Conservation (phyloP, 2,329 filamentous ascomycete genomes). For the Exophiala sideris region DNA sequence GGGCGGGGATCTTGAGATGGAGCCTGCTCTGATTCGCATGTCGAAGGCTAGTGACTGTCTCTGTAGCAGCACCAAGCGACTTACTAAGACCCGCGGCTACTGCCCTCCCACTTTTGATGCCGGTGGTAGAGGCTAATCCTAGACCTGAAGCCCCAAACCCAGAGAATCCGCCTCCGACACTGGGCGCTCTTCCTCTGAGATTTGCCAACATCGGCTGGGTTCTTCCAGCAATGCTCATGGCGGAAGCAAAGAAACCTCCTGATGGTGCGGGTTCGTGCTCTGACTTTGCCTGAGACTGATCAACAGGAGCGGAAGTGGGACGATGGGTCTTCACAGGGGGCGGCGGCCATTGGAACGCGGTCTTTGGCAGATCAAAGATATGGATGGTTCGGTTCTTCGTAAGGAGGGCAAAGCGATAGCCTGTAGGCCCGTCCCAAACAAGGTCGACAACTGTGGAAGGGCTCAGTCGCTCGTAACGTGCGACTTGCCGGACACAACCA, state of each 20-base stretch:
- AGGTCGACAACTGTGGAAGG: constrained; percentile 88
- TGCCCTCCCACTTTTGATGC: constrained; percentile 45
- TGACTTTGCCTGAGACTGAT: constrained; percentile 34
- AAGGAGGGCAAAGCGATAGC: constrained; percentile 80
- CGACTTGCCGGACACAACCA: constrained; percentile 69
- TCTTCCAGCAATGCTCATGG: constrained; percentile 65
- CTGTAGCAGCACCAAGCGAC: constrained; percentile 48
- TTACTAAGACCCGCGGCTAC: constrained; percentile 50
- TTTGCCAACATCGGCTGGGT: constrained; percentile 64
- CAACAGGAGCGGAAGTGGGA: constrained; percentile 32
- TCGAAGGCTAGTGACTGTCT: constrained; percentile 46
- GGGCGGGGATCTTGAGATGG: constrained; percentile 40
- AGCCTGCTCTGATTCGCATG: constrained; percentile 49
- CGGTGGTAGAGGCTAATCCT: constrained; percentile 45
- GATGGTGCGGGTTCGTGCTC: constrained; percentile 43
- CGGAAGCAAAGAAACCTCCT: constrained; percentile 62
- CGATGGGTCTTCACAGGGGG: constrained; percentile 46
- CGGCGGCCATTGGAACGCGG: constrained; percentile 83
- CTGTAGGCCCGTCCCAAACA: constrained; percentile 76
- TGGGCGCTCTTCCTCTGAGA: constrained; percentile 55
- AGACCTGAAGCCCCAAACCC: constrained; percentile 40
- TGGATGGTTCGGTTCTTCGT: constrained; percentile 96
- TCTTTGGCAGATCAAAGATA: constrained; percentile 78
- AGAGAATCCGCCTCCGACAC: constrained; percentile 43
- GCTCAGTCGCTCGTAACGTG: constrained; percentile 86